phyloP scores from a whole-genome alignment of 345 rosid species.

The Microthlaspi erraticum region DNA sequence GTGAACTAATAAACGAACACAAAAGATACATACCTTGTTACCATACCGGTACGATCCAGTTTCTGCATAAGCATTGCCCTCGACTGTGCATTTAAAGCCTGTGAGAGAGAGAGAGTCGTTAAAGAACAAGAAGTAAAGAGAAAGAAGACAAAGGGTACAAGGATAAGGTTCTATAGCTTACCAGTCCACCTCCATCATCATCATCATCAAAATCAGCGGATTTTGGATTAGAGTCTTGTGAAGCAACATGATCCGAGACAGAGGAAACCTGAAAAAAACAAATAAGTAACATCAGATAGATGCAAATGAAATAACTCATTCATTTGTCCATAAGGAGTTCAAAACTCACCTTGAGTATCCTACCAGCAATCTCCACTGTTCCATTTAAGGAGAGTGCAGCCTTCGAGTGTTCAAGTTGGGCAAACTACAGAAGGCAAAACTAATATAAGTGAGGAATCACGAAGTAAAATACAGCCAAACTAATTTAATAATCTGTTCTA shows the following conservation, averaged over 20 bases:
- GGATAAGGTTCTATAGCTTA: conserved; percentile 45
- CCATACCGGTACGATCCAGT: conserved; percentile 87
- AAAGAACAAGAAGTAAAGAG: no score
- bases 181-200: conserved; percentile 97
- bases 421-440: conserved; percentile 58
- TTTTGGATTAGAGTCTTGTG: conserved; percentile 75
- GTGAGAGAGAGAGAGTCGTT: conserved; percentile 36
- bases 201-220: conserved; percentile 96
- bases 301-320: conserved; percentile 12
- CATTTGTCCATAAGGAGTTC: not conserved
- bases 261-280: conserved; percentile 69
- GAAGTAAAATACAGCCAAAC: conserved; percentile 10
- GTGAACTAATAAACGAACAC: not conserved
- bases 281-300: not conserved
- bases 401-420: conserved; percentile 90
- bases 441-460: conserved; percentile 12
- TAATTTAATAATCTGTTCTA: conserved; percentile 32
- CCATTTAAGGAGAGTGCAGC: conserved; percentile 89
- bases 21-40: conserved; percentile 62
- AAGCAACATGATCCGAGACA: conserved; percentile 82
- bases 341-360: conserved; percentile 75
- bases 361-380: conserved; percentile 88
- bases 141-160: no score
- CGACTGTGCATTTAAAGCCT: conserved; percentile 91
- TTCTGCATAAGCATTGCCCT: conserved; percentile 88